Percentiles rank a stretch among this genome's conserved stretches.
These are phyloP conservation scores for Colletotrichum endophyticum DNA, from an alignment of 2,329 filamentous ascomycete genomes.

Conservation along the genomic window DNA sequence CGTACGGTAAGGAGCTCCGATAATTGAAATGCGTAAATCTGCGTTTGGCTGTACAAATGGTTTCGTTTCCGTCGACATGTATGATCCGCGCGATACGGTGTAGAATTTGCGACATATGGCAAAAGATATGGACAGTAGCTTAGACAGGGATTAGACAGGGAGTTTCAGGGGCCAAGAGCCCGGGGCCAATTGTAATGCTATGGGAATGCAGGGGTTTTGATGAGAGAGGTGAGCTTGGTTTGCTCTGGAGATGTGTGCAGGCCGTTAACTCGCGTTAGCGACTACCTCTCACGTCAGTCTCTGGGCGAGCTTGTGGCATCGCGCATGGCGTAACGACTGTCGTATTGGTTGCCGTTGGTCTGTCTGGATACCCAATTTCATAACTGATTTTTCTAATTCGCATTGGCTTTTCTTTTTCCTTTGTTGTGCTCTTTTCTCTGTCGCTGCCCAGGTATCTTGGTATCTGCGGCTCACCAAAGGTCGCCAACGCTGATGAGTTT, in stretches of 20 bases:
- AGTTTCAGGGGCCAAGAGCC: constrained; percentile 11
- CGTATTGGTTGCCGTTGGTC: background rate
- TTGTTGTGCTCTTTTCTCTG: background rate
- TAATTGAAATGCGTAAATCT: background rate
- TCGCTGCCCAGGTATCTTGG: constrained; percentile 8
- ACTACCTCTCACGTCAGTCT: constrained; percentile 2
- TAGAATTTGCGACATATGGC: background rate
- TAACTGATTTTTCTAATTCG: background rate
- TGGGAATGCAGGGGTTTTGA: constrained; percentile 19
- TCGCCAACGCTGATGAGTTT: constrained; percentile 14
- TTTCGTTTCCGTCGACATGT: background rate
- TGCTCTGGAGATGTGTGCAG: constrained; percentile 17
- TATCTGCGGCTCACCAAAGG: constrained; percentile 24
- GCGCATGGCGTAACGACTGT: background rate
- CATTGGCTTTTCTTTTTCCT: background rate
- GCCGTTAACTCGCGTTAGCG: constrained; percentile 29
- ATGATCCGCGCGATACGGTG: background rate
- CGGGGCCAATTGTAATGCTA: constrained; percentile 10
- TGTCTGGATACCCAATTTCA: constrained; percentile 12
- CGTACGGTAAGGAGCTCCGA: constrained; percentile 27
- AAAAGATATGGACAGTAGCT: constrained; percentile 1
- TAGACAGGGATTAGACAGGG: constrained; percentile 20
- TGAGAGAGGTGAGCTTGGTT: constrained; percentile 7
- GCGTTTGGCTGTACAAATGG: background rate
- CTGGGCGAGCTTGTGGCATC: background rate